Percentiles rank a stretch among this genome's conserved stretches.
Conservation (phyloP, 2,329 filamentous ascomycete species). For the Neonectria magnoliae region DNA sequence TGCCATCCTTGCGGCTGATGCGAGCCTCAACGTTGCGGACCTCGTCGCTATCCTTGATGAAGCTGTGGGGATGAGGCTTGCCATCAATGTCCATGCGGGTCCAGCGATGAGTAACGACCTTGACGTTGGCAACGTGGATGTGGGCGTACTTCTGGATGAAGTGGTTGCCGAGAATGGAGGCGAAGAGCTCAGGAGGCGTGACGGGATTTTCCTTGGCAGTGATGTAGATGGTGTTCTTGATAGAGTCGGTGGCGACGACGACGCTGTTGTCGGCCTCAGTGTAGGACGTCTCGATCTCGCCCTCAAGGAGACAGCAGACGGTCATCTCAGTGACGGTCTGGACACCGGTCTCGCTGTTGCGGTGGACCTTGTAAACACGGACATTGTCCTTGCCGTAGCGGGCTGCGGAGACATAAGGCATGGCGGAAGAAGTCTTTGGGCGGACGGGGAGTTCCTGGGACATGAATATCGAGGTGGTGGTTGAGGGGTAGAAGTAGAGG, state of each 20-base stretch:
- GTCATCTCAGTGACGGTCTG: slow-evolving; percentile 96
- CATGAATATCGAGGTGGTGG: slow-evolving; percentile 17
- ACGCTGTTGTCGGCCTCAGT: slow-evolving; percentile 94
- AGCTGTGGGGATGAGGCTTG: slow-evolving; percentile 93
- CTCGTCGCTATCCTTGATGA: slow-evolving; percentile 89
- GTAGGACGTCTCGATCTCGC: slow-evolving; percentile 90
- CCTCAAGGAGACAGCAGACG: slow-evolving; percentile 90
- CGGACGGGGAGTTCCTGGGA: slow-evolving; percentile 25
- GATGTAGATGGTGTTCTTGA: slow-evolving; percentile 98
- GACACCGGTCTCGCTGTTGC: slow-evolving; percentile 76
- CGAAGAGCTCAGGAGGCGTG: slow-evolving; percentile 92
- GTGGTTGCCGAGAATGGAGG: slow-evolving; percentile 83
- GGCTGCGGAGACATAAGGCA: slow-evolving; percentile 70
- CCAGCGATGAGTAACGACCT: slow-evolving; percentile 89
- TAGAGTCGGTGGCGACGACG: slow-evolving; percentile 94
- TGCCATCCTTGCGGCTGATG: slow-evolving; percentile 73
- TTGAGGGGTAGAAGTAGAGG: slow-evolving; percentile 15
- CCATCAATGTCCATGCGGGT: slow-evolving; percentile 87
- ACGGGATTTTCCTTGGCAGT: slow-evolving; percentile 93
- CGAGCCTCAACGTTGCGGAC: slow-evolving; percentile 83
- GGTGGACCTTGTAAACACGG: slow-evolving; percentile 94
- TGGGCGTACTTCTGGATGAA: slow-evolving; percentile 90
- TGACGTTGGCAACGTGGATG: slow-evolving; percentile 85
- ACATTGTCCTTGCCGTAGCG: slow-evolving; percentile 97
- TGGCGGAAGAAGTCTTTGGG: slow-evolving; percentile 44